Percentiles rank a stretch among this genome's conserved stretches.
phyloP scores from a whole-genome alignment of 2,329 filamentous ascomycete species.

The Colletotrichum phormii region DNA sequence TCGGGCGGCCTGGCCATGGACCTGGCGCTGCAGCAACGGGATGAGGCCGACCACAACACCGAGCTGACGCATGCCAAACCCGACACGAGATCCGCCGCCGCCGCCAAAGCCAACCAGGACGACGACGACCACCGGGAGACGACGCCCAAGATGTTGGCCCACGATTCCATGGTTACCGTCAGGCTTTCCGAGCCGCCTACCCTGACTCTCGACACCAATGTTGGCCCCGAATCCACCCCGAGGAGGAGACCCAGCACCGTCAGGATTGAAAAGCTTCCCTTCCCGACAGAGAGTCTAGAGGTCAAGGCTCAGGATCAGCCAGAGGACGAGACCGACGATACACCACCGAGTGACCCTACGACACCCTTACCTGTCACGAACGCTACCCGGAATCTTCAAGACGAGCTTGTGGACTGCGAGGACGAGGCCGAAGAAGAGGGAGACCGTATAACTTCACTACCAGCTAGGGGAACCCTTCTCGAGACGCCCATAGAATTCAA shows the following conservation, averaged over 20 bases:
- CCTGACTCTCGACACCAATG: conserved; percentile 62
- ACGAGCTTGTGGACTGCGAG: conserved; percentile 50
- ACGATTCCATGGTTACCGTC: conserved; percentile 84
- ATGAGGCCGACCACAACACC: conserved; percentile 30
- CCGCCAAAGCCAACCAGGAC: background rate
- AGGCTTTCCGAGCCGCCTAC: conserved; percentile 74
- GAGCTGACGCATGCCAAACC: conserved; percentile 35
- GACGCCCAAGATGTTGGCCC: conserved; percentile 43
- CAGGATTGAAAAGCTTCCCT: conserved; percentile 31
- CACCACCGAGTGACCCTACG: conserved; percentile 39
- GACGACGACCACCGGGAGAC: conserved; percentile 23
- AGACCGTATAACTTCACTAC: background rate
- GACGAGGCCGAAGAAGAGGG: conserved; percentile 29
- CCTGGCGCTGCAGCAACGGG: conserved; percentile 34
- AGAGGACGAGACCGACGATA: conserved; percentile 35
- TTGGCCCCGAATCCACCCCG: conserved; percentile 38
- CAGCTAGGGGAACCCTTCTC: conserved; percentile 38
- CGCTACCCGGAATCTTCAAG: conserved; percentile 46
- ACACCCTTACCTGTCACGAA: conserved; percentile 45
- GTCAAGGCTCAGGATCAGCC: background rate
- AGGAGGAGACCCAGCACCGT: conserved; percentile 37
- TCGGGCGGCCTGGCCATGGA: conserved; percentile 32
- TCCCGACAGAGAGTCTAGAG: conserved; percentile 1
- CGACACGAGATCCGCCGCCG: conserved; percentile 24
- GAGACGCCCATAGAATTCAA: conserved; percentile 37